Evolutionary conservation across 345 rosid species (phyloP).

Genomic region (Citrus mangshanensis): DNA sequence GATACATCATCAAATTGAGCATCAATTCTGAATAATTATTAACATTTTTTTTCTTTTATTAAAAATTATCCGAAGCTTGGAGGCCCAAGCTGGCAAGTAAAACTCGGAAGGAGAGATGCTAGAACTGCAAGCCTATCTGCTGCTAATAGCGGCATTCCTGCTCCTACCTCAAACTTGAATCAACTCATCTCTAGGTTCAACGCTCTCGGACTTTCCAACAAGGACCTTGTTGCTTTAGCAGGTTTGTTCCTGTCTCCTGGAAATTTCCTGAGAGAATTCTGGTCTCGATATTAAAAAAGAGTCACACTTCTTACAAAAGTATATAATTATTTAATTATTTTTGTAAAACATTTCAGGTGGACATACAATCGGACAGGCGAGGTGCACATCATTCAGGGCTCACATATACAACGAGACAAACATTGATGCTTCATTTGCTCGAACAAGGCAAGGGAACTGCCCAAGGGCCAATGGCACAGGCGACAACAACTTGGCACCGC

Average conservation of each 20-base stretch:
- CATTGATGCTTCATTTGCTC: slow-evolving; percentile 61
- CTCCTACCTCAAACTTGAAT: slow-evolving; percentile 57
- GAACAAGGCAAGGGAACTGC: slow-evolving; percentile 36
- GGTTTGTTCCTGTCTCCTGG: slow-evolving; percentile 33
- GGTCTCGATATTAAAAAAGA: no score
- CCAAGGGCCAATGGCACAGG: slow-evolving; percentile 50
- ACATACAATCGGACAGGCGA: slow-evolving; percentile 79
- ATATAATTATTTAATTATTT: background rate
- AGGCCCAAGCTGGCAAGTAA: slow-evolving; percentile 77
- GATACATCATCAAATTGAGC: no score
- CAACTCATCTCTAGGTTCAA: slow-evolving; percentile 54
- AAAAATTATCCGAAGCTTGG: slow-evolving; percentile 46
- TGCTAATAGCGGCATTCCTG: slow-evolving; percentile 70
- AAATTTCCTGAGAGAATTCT: background rate
- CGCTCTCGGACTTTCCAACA: slow-evolving; percentile 64
- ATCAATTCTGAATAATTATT: no score
- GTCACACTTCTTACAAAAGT: background rate
- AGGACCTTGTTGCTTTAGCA: slow-evolving; percentile 76
- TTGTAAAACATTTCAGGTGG: slow-evolving; percentile 37
- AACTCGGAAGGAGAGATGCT: slow-evolving; percentile 87
- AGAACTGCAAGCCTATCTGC: slow-evolving; percentile 73
- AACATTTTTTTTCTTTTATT: background rate
- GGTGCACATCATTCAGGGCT: slow-evolving; percentile 58
- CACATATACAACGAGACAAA: slow-evolving; percentile 71
- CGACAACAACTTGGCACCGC: slow-evolving; percentile 62